Percentiles rank a stretch among this genome's conserved stretches.
phyloP scores from a whole-genome alignment of 2,329 filamentous ascomycete genomes.

The Phialophora verrucosa region DNA sequence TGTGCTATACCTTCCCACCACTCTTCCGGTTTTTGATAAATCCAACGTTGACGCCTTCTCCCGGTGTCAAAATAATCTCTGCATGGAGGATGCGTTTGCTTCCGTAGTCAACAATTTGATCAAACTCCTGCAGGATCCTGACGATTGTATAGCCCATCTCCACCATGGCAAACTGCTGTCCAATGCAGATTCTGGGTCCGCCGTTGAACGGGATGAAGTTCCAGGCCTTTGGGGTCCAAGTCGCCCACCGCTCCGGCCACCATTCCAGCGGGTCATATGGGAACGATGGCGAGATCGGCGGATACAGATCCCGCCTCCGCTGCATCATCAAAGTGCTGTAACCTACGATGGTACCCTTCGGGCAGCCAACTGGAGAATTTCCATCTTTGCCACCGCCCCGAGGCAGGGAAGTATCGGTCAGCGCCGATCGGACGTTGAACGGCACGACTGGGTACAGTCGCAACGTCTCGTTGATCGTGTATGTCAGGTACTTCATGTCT shows the following conservation, averaged over 20 bases:
- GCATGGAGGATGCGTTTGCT: constrained; percentile 31
- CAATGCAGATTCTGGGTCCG: constrained; percentile 61
- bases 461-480: constrained; percentile 76
- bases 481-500: constrained; percentile 78
- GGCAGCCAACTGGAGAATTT: constrained; percentile 52
- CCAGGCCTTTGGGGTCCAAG: constrained; percentile 60
- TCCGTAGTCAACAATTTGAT: constrained; percentile 44
- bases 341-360: constrained; percentile 54
- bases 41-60: constrained; percentile 39
- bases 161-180: constrained; percentile 64
- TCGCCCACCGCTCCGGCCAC: constrained; percentile 58
- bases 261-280: constrained; percentile 52
- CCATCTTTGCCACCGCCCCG: constrained; percentile 62
- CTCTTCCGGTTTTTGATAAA: constrained; percentile 33
- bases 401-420: constrained; percentile 76
- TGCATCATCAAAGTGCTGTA: constrained; percentile 62
- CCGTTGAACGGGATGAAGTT: constrained; percentile 63
- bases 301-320: constrained; percentile 57
- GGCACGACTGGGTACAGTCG: constrained; percentile 79
- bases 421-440: constrained; percentile 75
- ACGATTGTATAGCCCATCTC: constrained; percentile 61
- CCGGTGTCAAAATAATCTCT: constrained; percentile 39
- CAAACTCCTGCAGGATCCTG: constrained; percentile 51
- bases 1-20: background rate
- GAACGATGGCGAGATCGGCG: constrained; percentile 45